phyloP scores from a whole-genome alignment of 441 rosid species.

The Brassica hybrid region DNA sequence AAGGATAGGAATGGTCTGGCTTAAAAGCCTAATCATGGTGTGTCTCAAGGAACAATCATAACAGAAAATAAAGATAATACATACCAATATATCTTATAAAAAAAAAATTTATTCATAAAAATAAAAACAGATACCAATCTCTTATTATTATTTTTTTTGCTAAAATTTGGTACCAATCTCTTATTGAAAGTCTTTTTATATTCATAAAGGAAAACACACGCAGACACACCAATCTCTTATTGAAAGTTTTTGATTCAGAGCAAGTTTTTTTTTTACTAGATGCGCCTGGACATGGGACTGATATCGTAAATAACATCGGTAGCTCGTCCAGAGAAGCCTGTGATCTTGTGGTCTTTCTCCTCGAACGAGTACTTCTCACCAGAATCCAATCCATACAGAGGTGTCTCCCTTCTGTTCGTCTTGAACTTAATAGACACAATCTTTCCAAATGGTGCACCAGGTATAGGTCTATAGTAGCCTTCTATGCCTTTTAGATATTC shows the following conservation, averaged over 20 bases:
- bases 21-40: too few species aligned
- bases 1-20: too few species aligned
- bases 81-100: too few species aligned
- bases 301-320: neutral
- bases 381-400: slow-evolving; percentile 19
- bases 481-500: slow-evolving; percentile 26
- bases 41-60: too few species aligned
- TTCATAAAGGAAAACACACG: too few species aligned
- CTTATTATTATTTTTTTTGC: too few species aligned
- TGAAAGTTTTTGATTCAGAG: too few species aligned
- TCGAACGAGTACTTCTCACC: slow-evolving; percentile 31
- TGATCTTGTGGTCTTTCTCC: slow-evolving; percentile 5
- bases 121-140: too few species aligned
- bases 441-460: slow-evolving; percentile 9
- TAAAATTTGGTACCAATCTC: neutral
- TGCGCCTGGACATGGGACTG: neutral
- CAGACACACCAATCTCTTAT: neutral
- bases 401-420: slow-evolving; percentile 34
- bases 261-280: too few species aligned
- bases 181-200: neutral
- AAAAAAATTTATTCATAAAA: too few species aligned
- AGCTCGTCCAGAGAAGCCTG: neutral
- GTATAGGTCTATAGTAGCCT: slow-evolving; percentile 21
- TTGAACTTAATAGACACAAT: slow-evolving; percentile 24
- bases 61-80: too few species aligned